Conservation (phyloP, 176 grass and related monocot species). For the Ensete ventricosum region DNA sequence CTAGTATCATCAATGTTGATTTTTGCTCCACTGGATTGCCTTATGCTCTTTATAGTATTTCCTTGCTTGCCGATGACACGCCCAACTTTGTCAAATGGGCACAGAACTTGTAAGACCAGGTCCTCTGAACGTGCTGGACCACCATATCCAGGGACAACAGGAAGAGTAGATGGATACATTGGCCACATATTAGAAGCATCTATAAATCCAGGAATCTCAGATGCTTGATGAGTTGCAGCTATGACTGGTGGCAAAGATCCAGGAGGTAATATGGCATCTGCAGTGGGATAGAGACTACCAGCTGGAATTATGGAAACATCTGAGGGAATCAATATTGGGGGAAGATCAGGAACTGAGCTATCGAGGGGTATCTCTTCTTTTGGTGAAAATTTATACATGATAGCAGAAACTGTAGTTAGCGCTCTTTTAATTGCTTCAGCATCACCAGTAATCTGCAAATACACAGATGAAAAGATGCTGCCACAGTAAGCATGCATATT, state of each 20-base stretch:
- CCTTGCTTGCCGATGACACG: constrained; percentile 89
- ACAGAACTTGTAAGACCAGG: constrained; percentile 65
- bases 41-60: constrained; percentile 79
- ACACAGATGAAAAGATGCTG: constrained; percentile 17
- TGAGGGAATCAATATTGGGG: constrained; percentile 73
- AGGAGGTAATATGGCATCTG: constrained; percentile 39
- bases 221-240: constrained; percentile 37
- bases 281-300: constrained; percentile 41
- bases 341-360: constrained; percentile 53
- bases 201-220: constrained; percentile 40
- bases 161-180: constrained; percentile 62
- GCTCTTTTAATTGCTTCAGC: constrained; percentile 68
- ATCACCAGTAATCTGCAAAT: constrained; percentile 65
- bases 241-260: constrained; percentile 43
- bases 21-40: constrained; percentile 68
- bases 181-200: constrained; percentile 49
- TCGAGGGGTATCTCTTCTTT: constrained; percentile 85
- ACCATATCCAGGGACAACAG: constrained; percentile 54
- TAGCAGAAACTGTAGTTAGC: constrained; percentile 63
- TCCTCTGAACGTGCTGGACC: constrained; percentile 56
- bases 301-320: constrained; percentile 68
- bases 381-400: constrained; percentile 74
- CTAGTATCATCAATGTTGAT: constrained; percentile 85
- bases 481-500: neutral
- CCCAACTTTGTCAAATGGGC: constrained; percentile 79